Evolutionary conservation across 257 asterid species (phyloP).

Genomic region (Primulina tabacum): DNA sequence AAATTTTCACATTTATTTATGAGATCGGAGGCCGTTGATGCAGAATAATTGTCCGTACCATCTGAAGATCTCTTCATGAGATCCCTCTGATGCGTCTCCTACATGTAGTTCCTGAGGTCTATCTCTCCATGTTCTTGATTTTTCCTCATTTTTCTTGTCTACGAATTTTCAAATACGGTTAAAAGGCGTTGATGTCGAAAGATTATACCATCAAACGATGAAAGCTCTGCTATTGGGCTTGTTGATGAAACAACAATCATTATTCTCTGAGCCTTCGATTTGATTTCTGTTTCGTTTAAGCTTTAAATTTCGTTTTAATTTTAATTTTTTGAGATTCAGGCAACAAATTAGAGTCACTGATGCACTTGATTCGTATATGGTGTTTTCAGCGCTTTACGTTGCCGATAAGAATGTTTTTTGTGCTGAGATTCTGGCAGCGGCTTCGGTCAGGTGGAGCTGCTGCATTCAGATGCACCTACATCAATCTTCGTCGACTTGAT

Average conservation of each 20-base stretch:
- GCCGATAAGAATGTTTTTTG: conserved; percentile 44
- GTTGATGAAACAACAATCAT: conserved; percentile 13
- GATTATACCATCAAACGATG: conserved; percentile 44
- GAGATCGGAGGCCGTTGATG: conserved; percentile 50
- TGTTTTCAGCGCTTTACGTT: conserved; percentile 75
- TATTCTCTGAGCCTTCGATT: conserved; percentile 26
- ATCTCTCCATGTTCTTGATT: not conserved
- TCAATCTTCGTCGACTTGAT: not conserved
- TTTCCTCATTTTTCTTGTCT: not conserved
- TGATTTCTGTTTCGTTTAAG: not conserved
- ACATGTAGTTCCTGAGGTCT: conserved; percentile 44
- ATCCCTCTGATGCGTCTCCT: conserved; percentile 31
- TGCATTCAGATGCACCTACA: conserved; percentile 59
- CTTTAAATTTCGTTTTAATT: no score
- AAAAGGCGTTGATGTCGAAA: conserved; percentile 31
- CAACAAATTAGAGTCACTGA: conserved; percentile 75
- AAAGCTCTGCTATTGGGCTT: conserved; percentile 25
- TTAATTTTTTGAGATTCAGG: not conserved
- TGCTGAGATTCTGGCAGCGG: conserved; percentile 50
- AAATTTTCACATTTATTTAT: not conserved
- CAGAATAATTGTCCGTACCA: conserved; percentile 74
- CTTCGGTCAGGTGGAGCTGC: conserved; percentile 11
- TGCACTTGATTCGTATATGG: conserved; percentile 40
- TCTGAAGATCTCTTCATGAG: conserved; percentile 37
- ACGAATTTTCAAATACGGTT: not conserved